Evolutionary conservation across 2,329 filamentous ascomycete species (phyloP).

Genomic region (Volutella citrinella): DNA sequence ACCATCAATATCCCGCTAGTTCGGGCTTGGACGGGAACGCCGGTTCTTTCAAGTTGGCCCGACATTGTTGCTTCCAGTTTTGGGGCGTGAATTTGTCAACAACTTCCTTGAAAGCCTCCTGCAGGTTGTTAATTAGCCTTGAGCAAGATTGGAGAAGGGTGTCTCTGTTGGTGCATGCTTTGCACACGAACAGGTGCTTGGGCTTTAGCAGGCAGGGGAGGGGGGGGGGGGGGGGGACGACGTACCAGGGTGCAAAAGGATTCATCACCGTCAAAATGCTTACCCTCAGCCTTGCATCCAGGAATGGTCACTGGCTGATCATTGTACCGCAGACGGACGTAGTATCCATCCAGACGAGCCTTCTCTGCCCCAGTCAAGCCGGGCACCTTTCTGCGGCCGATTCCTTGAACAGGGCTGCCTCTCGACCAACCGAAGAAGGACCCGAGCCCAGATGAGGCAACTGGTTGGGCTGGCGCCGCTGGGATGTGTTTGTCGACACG

Average conservation of each 20-base stretch:
- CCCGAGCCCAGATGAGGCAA: slow-evolving; percentile 13
- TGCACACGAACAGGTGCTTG: too few species aligned
- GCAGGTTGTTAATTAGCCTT: too few species aligned
- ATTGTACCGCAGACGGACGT: slow-evolving; percentile 88
- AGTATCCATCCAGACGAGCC: slow-evolving; percentile 68
- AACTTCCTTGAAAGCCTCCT: slow-evolving; percentile 88
- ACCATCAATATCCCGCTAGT: slow-evolving; percentile 46
- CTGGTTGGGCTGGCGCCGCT: slow-evolving; percentile 8
- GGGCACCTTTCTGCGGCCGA: slow-evolving; percentile 58
- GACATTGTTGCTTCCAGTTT: slow-evolving; percentile 66
- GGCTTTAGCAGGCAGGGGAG: too few species aligned
- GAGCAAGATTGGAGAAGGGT: too few species aligned
- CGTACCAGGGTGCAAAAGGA: slow-evolving; percentile 85
- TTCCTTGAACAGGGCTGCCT: slow-evolving; percentile 38
- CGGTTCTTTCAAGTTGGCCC: slow-evolving; percentile 40
- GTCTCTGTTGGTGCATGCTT: too few species aligned
- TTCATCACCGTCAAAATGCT: slow-evolving; percentile 82
- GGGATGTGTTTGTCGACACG: slow-evolving; percentile 35
- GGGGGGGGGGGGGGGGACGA: slow-evolving; percentile 10
- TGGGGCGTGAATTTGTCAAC: slow-evolving; percentile 85
- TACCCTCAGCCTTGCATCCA: slow-evolving; percentile 72
- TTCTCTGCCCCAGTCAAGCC: slow-evolving; percentile 58
- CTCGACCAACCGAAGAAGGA: slow-evolving; percentile 24
- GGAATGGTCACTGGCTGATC: slow-evolving; percentile 79
- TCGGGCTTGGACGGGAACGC: slow-evolving; percentile 48